Evolutionary conservation across 139 green algal species (phyloP).

Genomic region (Coelastrella sp.): DNA sequence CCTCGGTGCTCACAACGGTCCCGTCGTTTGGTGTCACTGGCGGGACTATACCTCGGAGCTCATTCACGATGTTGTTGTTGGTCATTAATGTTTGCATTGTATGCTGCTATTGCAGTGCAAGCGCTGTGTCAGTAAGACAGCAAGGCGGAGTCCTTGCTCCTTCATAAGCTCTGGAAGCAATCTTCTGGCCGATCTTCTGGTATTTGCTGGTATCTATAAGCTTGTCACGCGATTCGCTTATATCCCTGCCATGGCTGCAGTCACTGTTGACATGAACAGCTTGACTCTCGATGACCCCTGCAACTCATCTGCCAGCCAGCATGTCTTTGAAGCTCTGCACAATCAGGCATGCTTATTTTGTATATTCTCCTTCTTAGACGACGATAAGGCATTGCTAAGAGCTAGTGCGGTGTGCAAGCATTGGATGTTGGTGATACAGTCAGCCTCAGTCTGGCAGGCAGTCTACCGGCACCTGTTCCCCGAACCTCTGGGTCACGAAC

Average conservation of each 20-base stretch:
- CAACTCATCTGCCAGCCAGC: neutral
- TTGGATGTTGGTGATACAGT: neutral
- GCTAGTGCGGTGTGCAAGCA: conserved; percentile 11
- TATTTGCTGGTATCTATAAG: too few relatives aligned
- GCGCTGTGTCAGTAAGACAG: too few relatives aligned
- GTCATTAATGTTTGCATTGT: too few relatives aligned
- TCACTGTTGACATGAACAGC: neutral
- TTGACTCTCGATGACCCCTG: neutral
- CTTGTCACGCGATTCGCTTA: too few relatives aligned
- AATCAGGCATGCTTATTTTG: neutral
- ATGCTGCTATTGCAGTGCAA: too few relatives aligned
- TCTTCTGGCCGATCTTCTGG: too few relatives aligned
- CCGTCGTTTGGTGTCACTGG: too few relatives aligned
- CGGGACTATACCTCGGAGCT: too few relatives aligned
- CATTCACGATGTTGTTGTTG: too few relatives aligned
- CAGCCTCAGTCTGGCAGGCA: neutral
- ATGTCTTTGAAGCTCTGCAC: neutral
- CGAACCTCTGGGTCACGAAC: neutral
- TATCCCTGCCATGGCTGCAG: neutral
- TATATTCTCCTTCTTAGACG: neutral
- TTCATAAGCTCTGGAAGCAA: too few relatives aligned
- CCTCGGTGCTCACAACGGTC: too few relatives aligned
- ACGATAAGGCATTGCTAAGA: neutral
- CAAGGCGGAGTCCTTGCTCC: too few relatives aligned
- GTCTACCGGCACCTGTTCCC: neutral